These are phyloP conservation scores for Tetraselmis chui DNA, from an alignment of 139 green algal genomes.

Conservation along the genomic window DNA sequence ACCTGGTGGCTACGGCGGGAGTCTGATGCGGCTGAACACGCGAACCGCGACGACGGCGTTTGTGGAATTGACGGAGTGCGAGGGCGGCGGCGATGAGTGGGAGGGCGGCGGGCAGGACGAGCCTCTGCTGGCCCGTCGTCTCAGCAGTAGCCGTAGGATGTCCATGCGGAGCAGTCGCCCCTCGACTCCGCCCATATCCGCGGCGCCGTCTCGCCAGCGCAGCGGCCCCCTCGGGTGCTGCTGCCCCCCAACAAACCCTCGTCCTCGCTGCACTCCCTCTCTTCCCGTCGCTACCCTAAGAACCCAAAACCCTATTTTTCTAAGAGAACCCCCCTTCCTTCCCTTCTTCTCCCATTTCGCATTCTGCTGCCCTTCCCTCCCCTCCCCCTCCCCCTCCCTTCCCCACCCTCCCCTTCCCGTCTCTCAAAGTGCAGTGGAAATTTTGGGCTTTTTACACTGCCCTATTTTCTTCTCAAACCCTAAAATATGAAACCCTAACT, in stretches of 20 bases:
- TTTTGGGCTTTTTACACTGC: no score
- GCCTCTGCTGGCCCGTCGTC: not conserved
- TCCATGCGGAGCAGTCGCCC: not conserved
- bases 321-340: no score
- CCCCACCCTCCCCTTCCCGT: no score
- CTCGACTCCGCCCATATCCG: not conserved
- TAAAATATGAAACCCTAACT: no score
- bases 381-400: not conserved
- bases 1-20: not conserved
- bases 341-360: no score
- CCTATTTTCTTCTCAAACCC: no score
- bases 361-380: no score
- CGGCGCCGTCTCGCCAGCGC: not conserved
- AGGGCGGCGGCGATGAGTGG: not conserved
- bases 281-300: not conserved
- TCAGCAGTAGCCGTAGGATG: not conserved
- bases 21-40: not conserved
- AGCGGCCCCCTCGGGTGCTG: not conserved
- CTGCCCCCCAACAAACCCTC: not conserved
- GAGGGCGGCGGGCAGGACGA: not conserved
- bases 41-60: not conserved
- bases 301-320: not conserved
- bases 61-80: no score
- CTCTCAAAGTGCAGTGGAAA: no score
- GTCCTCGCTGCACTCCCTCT: not conserved